Base-by-base conservation (phyloP, 257 asterid species). In the Plantago ovata region DNA sequence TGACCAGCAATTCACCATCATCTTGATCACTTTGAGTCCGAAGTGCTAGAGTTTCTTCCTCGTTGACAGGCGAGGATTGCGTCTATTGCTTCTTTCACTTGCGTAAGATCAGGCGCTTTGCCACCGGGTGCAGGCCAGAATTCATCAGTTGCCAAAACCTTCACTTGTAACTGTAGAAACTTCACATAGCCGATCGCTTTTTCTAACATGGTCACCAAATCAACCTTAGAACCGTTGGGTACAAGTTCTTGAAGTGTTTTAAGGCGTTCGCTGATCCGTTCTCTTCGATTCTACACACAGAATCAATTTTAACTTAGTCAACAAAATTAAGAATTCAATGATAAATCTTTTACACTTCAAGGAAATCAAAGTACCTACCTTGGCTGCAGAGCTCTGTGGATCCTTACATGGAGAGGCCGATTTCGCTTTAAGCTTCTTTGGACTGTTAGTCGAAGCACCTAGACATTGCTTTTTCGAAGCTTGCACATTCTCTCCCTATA, bases 141-240 rank as follows among this genome's bases (percentile, higher is more conserved):
- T 18, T 90, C 98, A 71, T 90, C 96, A 0, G 94, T 79, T 20
- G 96, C 98, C 82, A 90, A 81, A 14, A 91, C 96, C 95, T 83
- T 90, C 79, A 86, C 96, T 87, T 86, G 96, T 69, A 90, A 62
- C 55, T 87, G 98, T 32, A 90, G 95, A 84, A 86, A 86, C 72
- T 90, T 83, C 62, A 90, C 97, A 58, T 90, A 90, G 56, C 94
- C 60, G 36, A 84, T 90, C 55, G 97, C 96, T 58, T 90, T 90
- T 69, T 91, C 98, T 57, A 91, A 66, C 98, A 87, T 91, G 54
- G 96, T 87, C 14, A 90, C 98, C 80, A 90, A 78, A 84, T 90
- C 98, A 75, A 90, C 98, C 98, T 90, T 90, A 66, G 96, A 74
- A 65, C 98, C 98, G 61, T 90, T 90, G 10, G 96, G 98, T 21